These are phyloP conservation scores for Hondaea fermentalgiana DNA, from an alignment of 108 stramenopile genomes.

Conservation along the genomic window DNA sequence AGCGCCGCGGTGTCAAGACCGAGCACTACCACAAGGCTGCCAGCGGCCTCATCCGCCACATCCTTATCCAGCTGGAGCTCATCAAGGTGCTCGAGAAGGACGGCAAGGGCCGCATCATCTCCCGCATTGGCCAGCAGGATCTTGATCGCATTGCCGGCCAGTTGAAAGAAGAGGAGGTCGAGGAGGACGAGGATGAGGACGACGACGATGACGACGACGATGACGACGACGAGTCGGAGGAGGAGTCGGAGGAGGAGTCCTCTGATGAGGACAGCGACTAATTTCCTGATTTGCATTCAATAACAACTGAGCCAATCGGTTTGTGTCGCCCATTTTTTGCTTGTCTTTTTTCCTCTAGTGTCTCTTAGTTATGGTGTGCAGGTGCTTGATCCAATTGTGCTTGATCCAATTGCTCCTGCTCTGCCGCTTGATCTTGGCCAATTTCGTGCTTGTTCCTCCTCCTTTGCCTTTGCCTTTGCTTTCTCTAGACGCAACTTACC, in stretches of 20 bases:
- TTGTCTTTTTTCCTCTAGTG: no score
- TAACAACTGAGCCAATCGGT: neutral
- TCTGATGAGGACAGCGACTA: neutral
- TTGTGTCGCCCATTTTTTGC: neutral
- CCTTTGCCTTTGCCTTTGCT: no score
- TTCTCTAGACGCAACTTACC: no score
- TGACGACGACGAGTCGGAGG: neutral
- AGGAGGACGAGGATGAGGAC: constrained; percentile 31
- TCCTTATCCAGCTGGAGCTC: constrained; percentile 81
- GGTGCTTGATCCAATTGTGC: no score
- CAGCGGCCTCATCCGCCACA: constrained; percentile 83
- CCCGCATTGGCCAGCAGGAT: constrained; percentile 93
- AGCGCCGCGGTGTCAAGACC: constrained; percentile 76
- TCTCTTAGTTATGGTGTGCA: no score
- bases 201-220: neutral
- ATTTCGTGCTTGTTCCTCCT: no score
- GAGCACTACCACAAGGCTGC: constrained; percentile 87
- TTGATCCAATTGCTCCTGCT: no score
- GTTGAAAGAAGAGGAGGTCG: constrained; percentile 66
- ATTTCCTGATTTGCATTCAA: neutral
- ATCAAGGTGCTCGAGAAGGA: constrained; percentile 85
- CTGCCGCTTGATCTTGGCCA: no score
- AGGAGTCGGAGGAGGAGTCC: neutral
- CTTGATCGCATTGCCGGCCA: constrained; percentile 94
- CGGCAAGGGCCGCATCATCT: constrained; percentile 61